These are phyloP conservation scores for Chlamydomonas reinhardtii DNA, from an alignment of 163 green algal genomes.

Conservation along the genomic window DNA sequence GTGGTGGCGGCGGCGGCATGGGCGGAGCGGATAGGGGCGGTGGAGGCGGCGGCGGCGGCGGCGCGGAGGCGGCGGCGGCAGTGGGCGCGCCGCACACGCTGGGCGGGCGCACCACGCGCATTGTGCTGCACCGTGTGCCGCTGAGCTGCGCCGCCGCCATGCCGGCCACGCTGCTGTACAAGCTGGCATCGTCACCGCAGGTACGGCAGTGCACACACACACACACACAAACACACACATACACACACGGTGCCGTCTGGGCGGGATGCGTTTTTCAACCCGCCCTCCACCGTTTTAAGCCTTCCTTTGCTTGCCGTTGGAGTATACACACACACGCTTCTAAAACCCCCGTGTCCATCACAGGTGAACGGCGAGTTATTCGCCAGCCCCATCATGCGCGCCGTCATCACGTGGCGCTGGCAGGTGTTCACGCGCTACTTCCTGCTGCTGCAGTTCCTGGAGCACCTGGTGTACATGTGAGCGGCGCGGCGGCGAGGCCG, in stretches of 20 bases:
- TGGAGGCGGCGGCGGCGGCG: neutral
- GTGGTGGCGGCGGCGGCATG: neutral
- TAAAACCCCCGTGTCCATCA: too few relatives aligned
- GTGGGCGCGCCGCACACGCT: constrained; percentile 15
- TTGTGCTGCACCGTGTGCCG: constrained; percentile 15
- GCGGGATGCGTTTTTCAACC: too few relatives aligned
- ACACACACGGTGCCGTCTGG: too few relatives aligned
- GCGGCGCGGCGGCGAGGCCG: too few relatives aligned
- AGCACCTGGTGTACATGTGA: constrained; percentile 38
- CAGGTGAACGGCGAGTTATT: constrained; percentile 49
- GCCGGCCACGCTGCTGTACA: constrained; percentile 32
- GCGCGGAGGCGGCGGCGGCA: neutral
- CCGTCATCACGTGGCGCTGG: constrained; percentile 45
- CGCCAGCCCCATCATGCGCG: constrained; percentile 37
- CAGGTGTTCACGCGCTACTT: constrained; percentile 46
- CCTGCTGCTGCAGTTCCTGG: constrained; percentile 47
- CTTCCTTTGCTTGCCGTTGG: too few relatives aligned
- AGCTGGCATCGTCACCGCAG: constrained; percentile 40
- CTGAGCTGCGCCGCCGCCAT: constrained; percentile 35
- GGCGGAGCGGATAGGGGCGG: neutral
- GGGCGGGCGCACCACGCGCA: constrained; percentile 30
- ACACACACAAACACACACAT: too few relatives aligned
- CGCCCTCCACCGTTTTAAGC: too few relatives aligned
- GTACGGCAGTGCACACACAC: neutral
- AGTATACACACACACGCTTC: too few relatives aligned